Percentiles rank a stretch among this genome's conserved stretches.
Conservation (phyloP, 140 eudicot genomes). For the Anethum foeniculum region DNA sequence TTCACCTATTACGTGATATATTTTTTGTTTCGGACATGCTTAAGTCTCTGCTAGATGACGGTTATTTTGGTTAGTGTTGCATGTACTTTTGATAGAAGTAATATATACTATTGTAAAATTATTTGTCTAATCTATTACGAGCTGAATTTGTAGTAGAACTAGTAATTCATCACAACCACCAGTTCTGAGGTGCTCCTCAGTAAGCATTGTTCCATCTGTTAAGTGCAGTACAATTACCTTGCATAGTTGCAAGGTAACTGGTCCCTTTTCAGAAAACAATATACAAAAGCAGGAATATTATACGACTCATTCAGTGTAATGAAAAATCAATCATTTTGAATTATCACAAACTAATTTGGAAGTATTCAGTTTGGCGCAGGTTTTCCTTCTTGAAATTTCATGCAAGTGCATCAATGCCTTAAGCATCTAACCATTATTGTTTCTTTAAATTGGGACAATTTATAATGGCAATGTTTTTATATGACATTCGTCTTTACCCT, state of each 20-base stretch:
- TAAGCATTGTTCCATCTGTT: background rate
- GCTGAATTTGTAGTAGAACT: background rate
- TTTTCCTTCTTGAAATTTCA: background rate
- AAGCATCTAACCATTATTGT: background rate
- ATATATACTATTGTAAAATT: background rate
- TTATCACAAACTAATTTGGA: background rate
- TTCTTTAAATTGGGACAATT: background rate
- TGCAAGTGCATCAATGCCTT: background rate
- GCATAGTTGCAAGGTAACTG: background rate
- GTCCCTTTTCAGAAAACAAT: background rate
- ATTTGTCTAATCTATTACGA: background rate
- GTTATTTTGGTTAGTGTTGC: background rate
- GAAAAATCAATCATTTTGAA: background rate
- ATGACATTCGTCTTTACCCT: background rate
- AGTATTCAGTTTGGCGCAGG: background rate
- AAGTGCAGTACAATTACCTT: background rate
- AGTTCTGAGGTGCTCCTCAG: background rate
- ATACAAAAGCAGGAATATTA: background rate
- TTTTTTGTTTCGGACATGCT: background rate
- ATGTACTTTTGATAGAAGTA: background rate
- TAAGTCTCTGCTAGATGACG: background rate
- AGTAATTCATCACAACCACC: background rate
- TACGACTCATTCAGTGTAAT: background rate
- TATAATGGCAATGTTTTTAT: background rate
- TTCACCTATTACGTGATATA: slow-evolving; percentile 5